Percentiles rank a stretch among this genome's conserved stretches.
Evolutionary conservation across 441 rosid species (phyloP).

Genomic region (Corymbia citriodora): DNA sequence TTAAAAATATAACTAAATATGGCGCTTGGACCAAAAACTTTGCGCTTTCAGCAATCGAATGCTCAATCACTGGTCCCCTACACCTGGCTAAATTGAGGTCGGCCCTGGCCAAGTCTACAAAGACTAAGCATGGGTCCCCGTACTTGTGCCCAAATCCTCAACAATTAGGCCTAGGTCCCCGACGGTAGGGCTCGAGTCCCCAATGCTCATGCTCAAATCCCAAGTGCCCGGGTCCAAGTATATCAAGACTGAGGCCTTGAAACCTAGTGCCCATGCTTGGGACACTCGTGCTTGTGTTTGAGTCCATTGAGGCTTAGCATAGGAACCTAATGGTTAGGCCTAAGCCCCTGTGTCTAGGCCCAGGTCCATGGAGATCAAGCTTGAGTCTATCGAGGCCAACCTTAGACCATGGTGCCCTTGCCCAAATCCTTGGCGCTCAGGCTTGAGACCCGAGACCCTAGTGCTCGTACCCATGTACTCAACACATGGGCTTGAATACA

Average conservation of each 20-base stretch:
- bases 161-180: neutral
- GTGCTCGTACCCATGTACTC: neutral
- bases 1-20: neutral
- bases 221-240: fast-evolving
- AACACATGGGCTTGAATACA: neutral
- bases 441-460: neutral
- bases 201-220: neutral
- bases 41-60: neutral
- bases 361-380: neutral
- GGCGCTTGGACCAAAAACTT: neutral
- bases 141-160: neutral
- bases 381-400: neutral
- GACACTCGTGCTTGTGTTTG: neutral
- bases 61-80: neutral
- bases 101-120: neutral
- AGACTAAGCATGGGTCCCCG: neutral
- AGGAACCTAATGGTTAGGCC: neutral
- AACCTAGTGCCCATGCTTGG: neutral
- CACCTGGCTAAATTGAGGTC: neutral
- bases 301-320: neutral
- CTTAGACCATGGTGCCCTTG: fast-evolving
- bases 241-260: neutral
- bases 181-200: neutral
- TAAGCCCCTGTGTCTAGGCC: neutral
- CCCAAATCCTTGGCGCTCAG: neutral